Base-by-base conservation (phyloP, 2,329 filamentous ascomycete genomes). In the Celoporthe dispersa region DNA sequence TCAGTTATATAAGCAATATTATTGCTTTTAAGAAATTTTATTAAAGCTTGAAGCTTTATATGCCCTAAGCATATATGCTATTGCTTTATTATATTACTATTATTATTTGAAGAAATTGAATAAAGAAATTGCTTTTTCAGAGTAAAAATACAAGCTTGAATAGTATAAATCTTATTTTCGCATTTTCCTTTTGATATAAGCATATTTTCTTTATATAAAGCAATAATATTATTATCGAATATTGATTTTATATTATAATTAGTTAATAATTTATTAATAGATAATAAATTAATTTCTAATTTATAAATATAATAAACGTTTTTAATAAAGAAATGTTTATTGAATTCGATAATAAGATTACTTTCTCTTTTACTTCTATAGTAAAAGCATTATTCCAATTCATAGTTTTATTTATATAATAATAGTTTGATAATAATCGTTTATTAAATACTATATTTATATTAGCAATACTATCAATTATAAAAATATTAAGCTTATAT, bases 361-460 rank as follows among this genome's bases (percentile, higher is more conserved):
- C 44, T n/a, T 48, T 48, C 19, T 48, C 7, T 48, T n/a, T 48
- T 22, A 48, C 44, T 48, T 22, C 1, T 48, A 48, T 48, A 22
- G 7, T 48, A 48, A 7, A 48, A 22, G 44, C 44, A 22, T 55
- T 55, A 55, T 16, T n/a, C 22, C 7, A 55, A 22, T 55, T 55
- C 3, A 55, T n/a, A 55, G 51, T 55, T 55, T 55, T 57, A 12
- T 12, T 31, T 31, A 33, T 57, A 57, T 11, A 25, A 33, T 8
- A 12, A 60, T 60, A 66, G 5, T 25, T 31, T 22, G 1, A 12
- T 33, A 67, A 67, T 31, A 22, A 25, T 2, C 16, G 2, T 67
- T 60, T 67, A 67, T 33, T 48, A 60, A 9, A 61, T 7, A 60
- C 4, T 22, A 25, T 60, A 67, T 48, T 67, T 48, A 67, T 67